Percentiles rank a stretch among this genome's conserved stretches.
Conservation (phyloP, 805 yeast species). For the Monosporozyma yasuniensis region DNA sequence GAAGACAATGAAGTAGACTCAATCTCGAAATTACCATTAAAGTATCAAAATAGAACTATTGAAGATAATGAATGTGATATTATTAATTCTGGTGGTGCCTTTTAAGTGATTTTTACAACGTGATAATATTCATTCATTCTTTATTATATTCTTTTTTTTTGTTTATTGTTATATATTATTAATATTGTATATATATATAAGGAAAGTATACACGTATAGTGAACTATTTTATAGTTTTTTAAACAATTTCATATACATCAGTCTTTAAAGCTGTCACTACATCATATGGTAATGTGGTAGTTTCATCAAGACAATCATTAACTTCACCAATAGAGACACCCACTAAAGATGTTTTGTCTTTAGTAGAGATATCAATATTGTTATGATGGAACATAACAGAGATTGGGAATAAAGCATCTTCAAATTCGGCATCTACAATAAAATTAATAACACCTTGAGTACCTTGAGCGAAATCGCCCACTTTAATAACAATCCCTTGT, state of each 20-base stretch:
- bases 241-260: constrained; percentile 51
- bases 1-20: constrained; percentile 37
- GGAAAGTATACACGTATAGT: neutral
- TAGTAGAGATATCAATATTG: constrained; percentile 32
- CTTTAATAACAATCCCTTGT: constrained; percentile 54
- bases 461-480: constrained; percentile 45
- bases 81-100: constrained; percentile 78
- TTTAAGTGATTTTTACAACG: constrained; percentile 15
- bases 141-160: neutral
- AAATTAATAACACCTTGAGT: constrained; percentile 72
- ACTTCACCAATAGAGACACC: constrained; percentile 56
- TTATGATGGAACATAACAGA: constrained; percentile 49
- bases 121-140: neutral
- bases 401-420: constrained; percentile 85
- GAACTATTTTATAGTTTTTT: neutral
- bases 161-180: neutral
- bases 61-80: constrained; percentile 66
- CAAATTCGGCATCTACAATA: constrained; percentile 61
- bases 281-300: constrained; percentile 59
- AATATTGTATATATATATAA: neutral
- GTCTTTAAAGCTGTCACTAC: constrained; percentile 47
- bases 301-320: constrained; percentile 28
- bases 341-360: constrained; percentile 43
- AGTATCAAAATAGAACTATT: constrained; percentile 61
- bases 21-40: constrained; percentile 57